Base-by-base conservation (phyloP, 371 early-diverging fungal genomes). In the Syncephalastrum sp. region DNA sequence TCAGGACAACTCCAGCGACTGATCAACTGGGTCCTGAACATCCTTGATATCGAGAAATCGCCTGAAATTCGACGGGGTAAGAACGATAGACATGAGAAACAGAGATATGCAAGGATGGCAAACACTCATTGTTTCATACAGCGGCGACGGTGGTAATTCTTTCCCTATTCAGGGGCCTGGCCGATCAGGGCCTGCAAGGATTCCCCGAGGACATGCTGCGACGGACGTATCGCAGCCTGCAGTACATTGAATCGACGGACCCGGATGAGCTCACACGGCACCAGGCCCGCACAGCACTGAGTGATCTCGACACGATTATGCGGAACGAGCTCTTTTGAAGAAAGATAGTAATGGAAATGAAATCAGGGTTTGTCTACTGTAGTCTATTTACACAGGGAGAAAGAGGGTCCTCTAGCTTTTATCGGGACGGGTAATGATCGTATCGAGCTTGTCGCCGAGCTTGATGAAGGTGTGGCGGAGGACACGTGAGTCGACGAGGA, bases 391-490 rank as follows among this genome's bases (percentile, higher is more conserved):
- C 38, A 33, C 38, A 33, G 38, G 38, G 38, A 33, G 38, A 33
- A 33, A 43, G 17, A 21, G 17, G 21, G 7, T 24, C 42, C 56
- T 50, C 47, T 74, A 63, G 62, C 82, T 81, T 63, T 83, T 82
- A 56, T 87, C 87, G 38, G 85, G 84, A 53, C 85, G 75, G 5
- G 69, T 73, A 53, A 85, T 72, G 29, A 82, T 64, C 46, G 79
- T 76, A 55, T 84, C 82, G 19, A 87, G 70, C 54, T 81, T 86
- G 52, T 85, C 85, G 6, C 90, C 91, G 13, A 88, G 61, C 60
- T 90, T 90, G 47, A 93, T 72, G 42, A 91, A 76, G 19, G 87
- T 86, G 60, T 89, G 89, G 23, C 91, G 83, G 48, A 91, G 80
- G 4, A 93, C 91, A 53, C 87, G 82, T 47, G 91, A 83, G 66